Conservation (phyloP, 768 basidiomycete species). For the Xerocomus brunneocitrinus region DNA sequence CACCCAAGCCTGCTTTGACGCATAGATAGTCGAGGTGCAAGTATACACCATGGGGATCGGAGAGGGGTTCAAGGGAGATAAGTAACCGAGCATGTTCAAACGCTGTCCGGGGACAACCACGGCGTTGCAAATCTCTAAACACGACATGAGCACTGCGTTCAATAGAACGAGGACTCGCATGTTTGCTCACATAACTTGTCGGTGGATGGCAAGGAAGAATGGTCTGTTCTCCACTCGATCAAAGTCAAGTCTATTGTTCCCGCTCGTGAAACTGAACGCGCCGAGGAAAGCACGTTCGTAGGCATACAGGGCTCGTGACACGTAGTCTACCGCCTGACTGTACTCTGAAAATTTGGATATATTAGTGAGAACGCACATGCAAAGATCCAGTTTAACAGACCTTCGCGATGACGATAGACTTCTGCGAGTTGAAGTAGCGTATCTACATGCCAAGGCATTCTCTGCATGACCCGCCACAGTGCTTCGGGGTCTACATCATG, state of each 20-base stretch:
- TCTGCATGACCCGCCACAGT: conserved; percentile 70
- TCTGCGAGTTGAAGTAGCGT: conserved; percentile 47
- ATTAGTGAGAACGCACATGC: background rate
- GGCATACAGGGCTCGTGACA: conserved; percentile 90
- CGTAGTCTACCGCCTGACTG: conserved; percentile 76
- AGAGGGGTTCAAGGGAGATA: conserved; percentile 77
- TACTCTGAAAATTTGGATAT: conserved; percentile 51
- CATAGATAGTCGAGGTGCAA: conserved; percentile 84
- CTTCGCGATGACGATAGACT: conserved; percentile 69
- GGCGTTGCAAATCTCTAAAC: conserved; percentile 73
- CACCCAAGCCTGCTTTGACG: conserved; percentile 70
- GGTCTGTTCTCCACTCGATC: conserved; percentile 87
- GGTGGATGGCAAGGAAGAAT: conserved; percentile 84
- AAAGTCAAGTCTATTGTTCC: conserved; percentile 83
- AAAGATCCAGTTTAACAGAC: conserved; percentile 34
- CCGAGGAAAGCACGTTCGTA: conserved; percentile 90
- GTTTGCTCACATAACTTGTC: conserved; percentile 66
- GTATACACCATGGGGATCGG: conserved; percentile 84
- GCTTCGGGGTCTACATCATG: conserved; percentile 63
- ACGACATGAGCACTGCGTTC: background rate
- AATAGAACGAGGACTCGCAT: background rate
- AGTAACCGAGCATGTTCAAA: conserved; percentile 91
- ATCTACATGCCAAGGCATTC: conserved; percentile 89
- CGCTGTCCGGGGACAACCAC: conserved; percentile 84
- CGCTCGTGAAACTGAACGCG: conserved; percentile 78